Base-by-base conservation (phyloP, 805 yeast species). In the Yarrowia sp. region DNA sequence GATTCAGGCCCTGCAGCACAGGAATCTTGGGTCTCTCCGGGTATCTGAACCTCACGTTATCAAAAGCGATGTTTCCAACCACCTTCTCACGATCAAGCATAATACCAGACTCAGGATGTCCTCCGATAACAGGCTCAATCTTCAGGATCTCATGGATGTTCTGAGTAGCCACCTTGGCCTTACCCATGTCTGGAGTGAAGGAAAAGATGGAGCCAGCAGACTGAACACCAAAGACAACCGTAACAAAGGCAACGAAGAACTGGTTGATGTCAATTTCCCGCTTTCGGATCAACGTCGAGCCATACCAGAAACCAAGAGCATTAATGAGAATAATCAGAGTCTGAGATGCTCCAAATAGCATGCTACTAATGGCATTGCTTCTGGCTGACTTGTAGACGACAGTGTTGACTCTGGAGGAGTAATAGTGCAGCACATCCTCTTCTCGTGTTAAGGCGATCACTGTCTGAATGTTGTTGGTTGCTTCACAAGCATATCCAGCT, bases 11-110 rank as follows among this genome's bases (percentile, higher is more conserved):
- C 0, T 79, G 74, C 22, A 93, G 70, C 0, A 84, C 84, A 4
- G 74, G 72, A 1, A 76, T 77, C 9, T 77, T 74, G 0, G 79
- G 79, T 63, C 94, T 80, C 1, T 85, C 75, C 1, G 87, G 84
- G 71, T 91, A 93, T 3, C 80, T 67, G 72, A 90, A 93, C 4
- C 73, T 70, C 8, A 92, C 84, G 65, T 84, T 74, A 6, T 74
- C 62, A 66, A 91, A 82, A 32, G 69, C 73, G 13, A 91, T 79
- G n/a, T 76, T 72, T n/a, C 92, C 92, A 10, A 68, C 51, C 33
- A 77, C 75, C 1, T 60, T 62, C 10, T 62, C 68, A 22, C 66
- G 76, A 9, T 67, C 69, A 5, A 75, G 21, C 2, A n/a, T 10
- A 0, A 47, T 2, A 0, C 55, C 55, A 3, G 27, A 47, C 38